Evolutionary conservation across 257 asterid species (phyloP).

Genomic region (Coffea eugenioides): DNA sequence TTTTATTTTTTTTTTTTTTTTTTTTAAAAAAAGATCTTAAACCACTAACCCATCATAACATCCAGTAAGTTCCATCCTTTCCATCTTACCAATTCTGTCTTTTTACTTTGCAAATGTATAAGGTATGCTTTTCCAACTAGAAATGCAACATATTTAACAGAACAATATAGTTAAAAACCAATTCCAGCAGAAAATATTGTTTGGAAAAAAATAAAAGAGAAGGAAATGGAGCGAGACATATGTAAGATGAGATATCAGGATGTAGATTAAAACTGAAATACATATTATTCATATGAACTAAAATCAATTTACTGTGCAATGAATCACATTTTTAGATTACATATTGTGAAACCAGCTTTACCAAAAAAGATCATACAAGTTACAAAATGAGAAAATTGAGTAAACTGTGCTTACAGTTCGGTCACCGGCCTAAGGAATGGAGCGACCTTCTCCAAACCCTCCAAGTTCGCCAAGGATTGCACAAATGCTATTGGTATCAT

Average conservation of each 20-base stretch:
- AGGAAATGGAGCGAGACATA: background rate
- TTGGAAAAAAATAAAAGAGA: background rate
- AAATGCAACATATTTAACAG: background rate
- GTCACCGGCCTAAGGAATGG: conserved; percentile 89
- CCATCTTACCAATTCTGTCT: too few species aligned
- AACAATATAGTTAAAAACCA: background rate
- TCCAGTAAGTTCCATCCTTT: too few species aligned
- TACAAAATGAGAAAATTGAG: background rate
- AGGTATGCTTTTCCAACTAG: too few species aligned
- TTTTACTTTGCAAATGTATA: too few species aligned
- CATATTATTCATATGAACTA: too few species aligned
- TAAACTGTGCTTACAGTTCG: conserved; percentile 61
- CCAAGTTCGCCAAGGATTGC: conserved; percentile 95
- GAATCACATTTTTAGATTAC: background rate
- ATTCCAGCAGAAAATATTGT: background rate
- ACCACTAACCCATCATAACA: too few species aligned
- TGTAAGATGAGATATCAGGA: background rate
- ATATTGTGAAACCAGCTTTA: background rate
- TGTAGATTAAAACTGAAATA: background rate
- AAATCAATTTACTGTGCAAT: background rate
- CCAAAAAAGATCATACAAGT: background rate
- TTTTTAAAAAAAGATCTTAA: too few species aligned
- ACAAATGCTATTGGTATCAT: conserved; percentile 98
- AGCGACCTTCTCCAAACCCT: conserved; percentile 87
- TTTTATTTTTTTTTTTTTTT: too few species aligned